phyloP scores from a whole-genome alignment of 352 stramenopile genomes.

The Blastocystis sp. region DNA sequence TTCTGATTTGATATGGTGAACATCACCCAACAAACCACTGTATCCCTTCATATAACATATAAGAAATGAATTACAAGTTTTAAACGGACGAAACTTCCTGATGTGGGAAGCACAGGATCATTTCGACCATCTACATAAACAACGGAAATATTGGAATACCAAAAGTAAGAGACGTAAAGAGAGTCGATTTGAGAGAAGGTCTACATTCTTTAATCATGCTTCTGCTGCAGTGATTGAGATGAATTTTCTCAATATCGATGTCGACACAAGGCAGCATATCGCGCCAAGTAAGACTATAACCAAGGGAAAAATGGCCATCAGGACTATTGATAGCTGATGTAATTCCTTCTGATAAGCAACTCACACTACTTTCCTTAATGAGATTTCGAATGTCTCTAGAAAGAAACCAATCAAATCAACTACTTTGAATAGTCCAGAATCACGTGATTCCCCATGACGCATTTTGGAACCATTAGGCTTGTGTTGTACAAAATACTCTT shows the following conservation, averaged over 20 bases:
- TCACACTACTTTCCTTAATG: conserved; percentile 53
- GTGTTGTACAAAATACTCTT: conserved; percentile 18
- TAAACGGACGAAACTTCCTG: not conserved
- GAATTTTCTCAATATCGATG: not conserved
- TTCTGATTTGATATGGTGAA: not conserved
- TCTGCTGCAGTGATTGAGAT: not conserved
- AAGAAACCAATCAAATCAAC: not conserved
- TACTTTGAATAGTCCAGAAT: conserved; percentile 32
- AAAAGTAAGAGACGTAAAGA: not conserved
- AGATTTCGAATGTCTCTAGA: conserved; percentile 9
- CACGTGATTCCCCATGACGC: not conserved
- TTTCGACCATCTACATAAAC: not conserved
- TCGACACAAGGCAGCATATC: not conserved
- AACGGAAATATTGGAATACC: too few relatives aligned
- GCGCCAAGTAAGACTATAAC: conserved; percentile 36
- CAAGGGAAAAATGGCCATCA: not conserved
- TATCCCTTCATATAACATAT: not conserved
- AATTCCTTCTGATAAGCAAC: not conserved
- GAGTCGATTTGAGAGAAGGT: conserved; percentile 25
- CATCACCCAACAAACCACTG: conserved; percentile 32
- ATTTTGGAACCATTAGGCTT: not conserved
- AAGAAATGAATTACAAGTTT: not conserved
- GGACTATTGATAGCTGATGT: not conserved
- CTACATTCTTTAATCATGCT: conserved; percentile 17
- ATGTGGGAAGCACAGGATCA: not conserved